Evolutionary conservation across 2,329 filamentous ascomycete species (phyloP).

Genomic region (Talaromyces pinophilus): DNA sequence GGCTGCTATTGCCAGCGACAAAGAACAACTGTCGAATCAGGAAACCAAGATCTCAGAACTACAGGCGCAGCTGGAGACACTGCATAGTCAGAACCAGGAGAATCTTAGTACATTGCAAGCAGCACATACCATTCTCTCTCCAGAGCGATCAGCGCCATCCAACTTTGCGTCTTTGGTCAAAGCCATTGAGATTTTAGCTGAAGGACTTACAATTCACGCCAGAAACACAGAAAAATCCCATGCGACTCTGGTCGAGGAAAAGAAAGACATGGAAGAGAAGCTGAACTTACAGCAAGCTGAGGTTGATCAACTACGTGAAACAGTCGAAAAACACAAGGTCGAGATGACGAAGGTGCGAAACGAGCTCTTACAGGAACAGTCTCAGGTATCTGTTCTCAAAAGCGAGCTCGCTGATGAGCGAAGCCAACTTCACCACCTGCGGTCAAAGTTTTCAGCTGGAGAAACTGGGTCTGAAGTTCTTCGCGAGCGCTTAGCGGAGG

Average conservation of each 20-base stretch:
- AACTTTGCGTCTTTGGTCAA: conserved; percentile 63
- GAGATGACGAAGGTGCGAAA: conserved; percentile 57
- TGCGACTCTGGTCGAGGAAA: conserved; percentile 62
- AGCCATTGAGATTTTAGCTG: conserved; percentile 58
- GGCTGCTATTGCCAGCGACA: conserved; percentile 56
- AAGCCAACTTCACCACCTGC: conserved; percentile 66
- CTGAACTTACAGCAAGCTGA: conserved; percentile 60
- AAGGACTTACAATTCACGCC: conserved; percentile 61
- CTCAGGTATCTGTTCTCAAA: conserved; percentile 49
- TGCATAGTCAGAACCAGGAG: conserved; percentile 55
- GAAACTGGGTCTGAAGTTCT: conserved; percentile 81
- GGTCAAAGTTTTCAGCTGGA: conserved; percentile 73
- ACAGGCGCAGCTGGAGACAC: conserved; percentile 53
- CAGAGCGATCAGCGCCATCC: conserved; percentile 54
- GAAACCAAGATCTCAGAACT: conserved; percentile 49
- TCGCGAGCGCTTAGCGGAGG: conserved; percentile 71
- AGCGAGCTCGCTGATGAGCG: conserved; percentile 66
- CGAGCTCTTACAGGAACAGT: conserved; percentile 51
- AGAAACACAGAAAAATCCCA: conserved; percentile 62
- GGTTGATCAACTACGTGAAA: conserved; percentile 56
- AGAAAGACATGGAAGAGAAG: conserved; percentile 60
- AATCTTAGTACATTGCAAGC: conserved; percentile 60
- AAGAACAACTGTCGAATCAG: conserved; percentile 51
- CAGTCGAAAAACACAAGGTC: conserved; percentile 55
- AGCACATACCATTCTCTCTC: conserved; percentile 60